Percentiles rank a stretch among this genome's conserved stretches.
Conservation (phyloP, 257 asterid genomes). For the Jaltomata sinuosa region DNA sequence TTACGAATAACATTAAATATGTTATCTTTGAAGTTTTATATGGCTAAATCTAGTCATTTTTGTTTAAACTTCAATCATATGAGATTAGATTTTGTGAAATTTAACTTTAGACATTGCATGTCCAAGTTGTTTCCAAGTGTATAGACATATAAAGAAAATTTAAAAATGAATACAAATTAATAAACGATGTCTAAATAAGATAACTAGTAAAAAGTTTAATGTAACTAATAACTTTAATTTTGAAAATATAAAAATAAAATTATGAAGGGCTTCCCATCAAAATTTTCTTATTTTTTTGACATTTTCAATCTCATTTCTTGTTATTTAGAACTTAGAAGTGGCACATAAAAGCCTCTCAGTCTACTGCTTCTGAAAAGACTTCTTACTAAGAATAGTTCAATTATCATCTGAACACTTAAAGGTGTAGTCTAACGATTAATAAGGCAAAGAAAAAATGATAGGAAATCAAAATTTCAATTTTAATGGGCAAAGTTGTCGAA, state of each 20-base stretch:
- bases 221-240: not conserved
- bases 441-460: too few species aligned
- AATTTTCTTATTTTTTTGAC: not conserved
- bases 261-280: not conserved
- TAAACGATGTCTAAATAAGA: not conserved
- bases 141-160: not conserved
- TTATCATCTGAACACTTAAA: too few species aligned
- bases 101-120: not conserved
- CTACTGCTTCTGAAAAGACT: too few species aligned
- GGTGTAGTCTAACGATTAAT: too few species aligned
- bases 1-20: too few species aligned
- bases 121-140: not conserved
- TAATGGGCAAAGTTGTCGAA: too few species aligned
- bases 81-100: not conserved
- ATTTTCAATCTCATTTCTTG: not conserved
- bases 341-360: too few species aligned
- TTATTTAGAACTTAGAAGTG: too few species aligned
- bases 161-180: too few species aligned
- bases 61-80: not conserved
- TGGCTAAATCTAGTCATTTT: not conserved
- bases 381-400: too few species aligned
- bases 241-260: not conserved
- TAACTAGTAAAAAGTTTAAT: not conserved
- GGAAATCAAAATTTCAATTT: too few species aligned
- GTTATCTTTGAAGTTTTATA: not conserved